Base-by-base conservation (phyloP, 306 rosid genomes). In the Abrus pulchellus region DNA sequence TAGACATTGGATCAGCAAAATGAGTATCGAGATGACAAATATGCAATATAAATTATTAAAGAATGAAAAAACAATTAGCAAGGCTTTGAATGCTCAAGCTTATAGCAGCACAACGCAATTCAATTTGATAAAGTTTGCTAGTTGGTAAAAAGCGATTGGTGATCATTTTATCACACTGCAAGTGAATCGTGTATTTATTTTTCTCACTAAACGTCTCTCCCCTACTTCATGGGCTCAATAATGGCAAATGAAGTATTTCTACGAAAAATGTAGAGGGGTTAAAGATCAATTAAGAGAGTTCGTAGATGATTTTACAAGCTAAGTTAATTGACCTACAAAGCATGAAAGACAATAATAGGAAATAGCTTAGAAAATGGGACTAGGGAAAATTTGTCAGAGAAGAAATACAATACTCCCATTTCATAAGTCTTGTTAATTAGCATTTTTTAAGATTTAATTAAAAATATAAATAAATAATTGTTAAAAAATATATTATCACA, bases 81-180 rank as follows among this genome's bases (percentile, higher is more conserved):
- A 4, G 47, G 47, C 47, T 54, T 1, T 54, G 32, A 54, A 54
- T 54, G 60, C 1, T 54, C 7, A 54, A 55, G 27, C 28, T 55
- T 53, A 14, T n/a, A 53, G 33, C 33, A 20, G 10, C 33, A 55
- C 9, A 20, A 20, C 4, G 2, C 33, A 27, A 55, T 80, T 55
- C 47, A 52, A 44, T 44, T 62, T 61, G 75, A 82, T 84, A 76
- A 76, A 82, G 3, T 77, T 72, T 67, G 78, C 49, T 66, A 34
- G 10, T 72, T 27, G 48, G 76, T 0, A 27, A 81, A 60, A 77
- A 77, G 14, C 1, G 49, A 71, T 33, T 80, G 45, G n/a, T 80
- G 45, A 9, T 72, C 73, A 63, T 55, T 44, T 36, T 2, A 4
- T 36, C 48, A 3, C 32, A 52, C 44, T 5, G 27, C 44, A 41